These are phyloP conservation scores for Priceomyces medius DNA, from an alignment of 805 yeast genomes.

Conservation along the genomic window DNA sequence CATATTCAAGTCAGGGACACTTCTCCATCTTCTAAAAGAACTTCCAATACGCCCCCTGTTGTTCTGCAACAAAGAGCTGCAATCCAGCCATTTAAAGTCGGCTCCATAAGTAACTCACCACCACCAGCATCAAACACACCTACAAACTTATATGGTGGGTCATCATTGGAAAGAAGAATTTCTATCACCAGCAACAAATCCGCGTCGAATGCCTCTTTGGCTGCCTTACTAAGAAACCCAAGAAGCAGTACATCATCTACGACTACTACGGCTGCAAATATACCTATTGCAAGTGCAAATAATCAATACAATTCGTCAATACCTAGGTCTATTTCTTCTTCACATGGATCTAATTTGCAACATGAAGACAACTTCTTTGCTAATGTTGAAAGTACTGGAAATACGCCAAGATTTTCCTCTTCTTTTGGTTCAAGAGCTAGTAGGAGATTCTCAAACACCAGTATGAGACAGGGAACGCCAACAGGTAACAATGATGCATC, in stretches of 20 bases:
- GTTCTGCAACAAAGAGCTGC: constrained; percentile 25
- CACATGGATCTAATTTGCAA: constrained; percentile 36
- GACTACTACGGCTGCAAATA: constrained; percentile 26
- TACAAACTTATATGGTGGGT: constrained; percentile 16
- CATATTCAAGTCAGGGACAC: constrained; percentile 10
- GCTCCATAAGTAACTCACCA: constrained; percentile 51
- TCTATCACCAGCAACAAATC: constrained; percentile 47
- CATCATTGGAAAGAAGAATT: constrained; percentile 36
- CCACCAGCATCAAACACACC: constrained; percentile 35
- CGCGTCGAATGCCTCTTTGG: constrained; percentile 53
- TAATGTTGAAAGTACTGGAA: constrained; percentile 27
- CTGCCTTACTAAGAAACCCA: constrained; percentile 51
- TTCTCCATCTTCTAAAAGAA: background rate
- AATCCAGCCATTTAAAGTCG: constrained; percentile 62
- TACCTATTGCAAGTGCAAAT: constrained; percentile 19
- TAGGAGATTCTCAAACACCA: constrained; percentile 46
- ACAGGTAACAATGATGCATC: constrained; percentile 21
- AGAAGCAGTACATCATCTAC: constrained; percentile 45
- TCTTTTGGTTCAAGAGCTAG: constrained; percentile 67
- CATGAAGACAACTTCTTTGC: constrained; percentile 23
- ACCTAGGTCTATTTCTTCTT: constrained; percentile 39
- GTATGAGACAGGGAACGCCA: constrained; percentile 26
- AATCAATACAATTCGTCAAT: constrained; percentile 16
- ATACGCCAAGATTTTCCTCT: constrained; percentile 63
- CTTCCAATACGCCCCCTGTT: constrained; percentile 12